These are phyloP conservation scores for Alternaria triticimaculans DNA, from an alignment of 2,329 filamentous ascomycete genomes.

Conservation along the genomic window DNA sequence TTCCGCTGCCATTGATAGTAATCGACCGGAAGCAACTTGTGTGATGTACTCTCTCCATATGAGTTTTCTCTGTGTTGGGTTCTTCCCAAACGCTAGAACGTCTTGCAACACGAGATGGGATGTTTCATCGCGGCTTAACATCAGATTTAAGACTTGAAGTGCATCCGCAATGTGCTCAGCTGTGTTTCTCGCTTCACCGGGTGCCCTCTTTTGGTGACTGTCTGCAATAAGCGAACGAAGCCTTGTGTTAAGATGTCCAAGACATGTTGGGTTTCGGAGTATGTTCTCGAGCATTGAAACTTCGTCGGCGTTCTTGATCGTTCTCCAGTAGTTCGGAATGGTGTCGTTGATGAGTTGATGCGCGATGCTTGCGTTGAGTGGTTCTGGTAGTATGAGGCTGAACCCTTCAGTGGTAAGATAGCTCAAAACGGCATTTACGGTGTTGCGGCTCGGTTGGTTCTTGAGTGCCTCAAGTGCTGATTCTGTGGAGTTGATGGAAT, in stretches of 20 bases:
- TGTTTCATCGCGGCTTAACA: constrained; percentile 55
- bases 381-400: constrained; percentile 67
- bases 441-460: constrained; percentile 67
- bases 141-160: constrained; percentile 50
- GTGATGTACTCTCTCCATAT: constrained; percentile 70
- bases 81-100: constrained; percentile 50
- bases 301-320: constrained; percentile 8
- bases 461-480: constrained; percentile 67
- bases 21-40: constrained; percentile 65
- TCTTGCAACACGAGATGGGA: constrained; percentile 55
- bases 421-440: constrained; percentile 60
- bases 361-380: constrained; percentile 75
- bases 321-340: constrained; percentile 80
- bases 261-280: constrained; percentile 74
- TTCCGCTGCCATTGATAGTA: constrained; percentile 66
- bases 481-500: constrained; percentile 41
- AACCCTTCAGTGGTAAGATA: constrained; percentile 60
- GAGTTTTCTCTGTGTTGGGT: constrained; percentile 56
- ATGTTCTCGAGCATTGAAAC: constrained; percentile 63
- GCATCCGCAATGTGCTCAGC: constrained; percentile 49
- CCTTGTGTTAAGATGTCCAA: constrained; percentile 78
- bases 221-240: constrained; percentile 65
- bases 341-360: constrained; percentile 76
- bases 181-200: constrained; percentile 37
- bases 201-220: constrained; percentile 43